Conservation (phyloP, 2,329 filamentous ascomycete genomes). For the Fusarium brachygibbosum region DNA sequence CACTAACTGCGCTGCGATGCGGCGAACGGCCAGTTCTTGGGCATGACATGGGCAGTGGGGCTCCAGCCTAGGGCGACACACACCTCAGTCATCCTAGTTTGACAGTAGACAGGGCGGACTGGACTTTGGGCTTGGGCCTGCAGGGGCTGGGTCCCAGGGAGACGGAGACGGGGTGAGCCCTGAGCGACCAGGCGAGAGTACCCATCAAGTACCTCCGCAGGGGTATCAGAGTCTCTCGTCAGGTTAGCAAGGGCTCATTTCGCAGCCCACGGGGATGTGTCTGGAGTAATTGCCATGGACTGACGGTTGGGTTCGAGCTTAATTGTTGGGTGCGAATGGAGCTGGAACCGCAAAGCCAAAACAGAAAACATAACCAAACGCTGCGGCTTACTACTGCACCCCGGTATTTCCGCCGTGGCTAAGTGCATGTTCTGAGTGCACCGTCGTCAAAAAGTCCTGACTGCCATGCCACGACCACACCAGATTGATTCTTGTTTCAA, state of each 20-base stretch:
- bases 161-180: conserved; percentile 36
- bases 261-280: conserved; percentile 45
- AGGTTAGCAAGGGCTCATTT: conserved; percentile 39
- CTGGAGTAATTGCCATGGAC: conserved; percentile 47
- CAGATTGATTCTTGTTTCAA: conserved; percentile 23
- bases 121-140: conserved; percentile 34
- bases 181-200: conserved; percentile 35
- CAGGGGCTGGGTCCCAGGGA: conserved; percentile 38
- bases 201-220: conserved; percentile 44
- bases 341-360: conserved; percentile 14
- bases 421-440: conserved; percentile 31
- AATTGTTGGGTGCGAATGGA: conserved; percentile 48
- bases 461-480: conserved; percentile 25
- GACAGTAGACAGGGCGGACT: conserved; percentile 51
- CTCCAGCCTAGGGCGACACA: conserved; percentile 42
- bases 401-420: conserved; percentile 50
- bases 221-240: conserved; percentile 27
- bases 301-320: conserved; percentile 50
- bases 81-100: conserved; percentile 44
- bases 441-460: conserved; percentile 20
- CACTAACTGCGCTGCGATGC: conserved; percentile 37
- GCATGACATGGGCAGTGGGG: conserved; percentile 49
- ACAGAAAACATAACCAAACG: conserved; percentile 9
- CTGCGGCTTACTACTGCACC: conserved; percentile 22
- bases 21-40: conserved; percentile 50